These are phyloP conservation scores for Colletotrichum tabaci DNA, from an alignment of 2,329 filamentous ascomycete genomes.

Conservation along the genomic window DNA sequence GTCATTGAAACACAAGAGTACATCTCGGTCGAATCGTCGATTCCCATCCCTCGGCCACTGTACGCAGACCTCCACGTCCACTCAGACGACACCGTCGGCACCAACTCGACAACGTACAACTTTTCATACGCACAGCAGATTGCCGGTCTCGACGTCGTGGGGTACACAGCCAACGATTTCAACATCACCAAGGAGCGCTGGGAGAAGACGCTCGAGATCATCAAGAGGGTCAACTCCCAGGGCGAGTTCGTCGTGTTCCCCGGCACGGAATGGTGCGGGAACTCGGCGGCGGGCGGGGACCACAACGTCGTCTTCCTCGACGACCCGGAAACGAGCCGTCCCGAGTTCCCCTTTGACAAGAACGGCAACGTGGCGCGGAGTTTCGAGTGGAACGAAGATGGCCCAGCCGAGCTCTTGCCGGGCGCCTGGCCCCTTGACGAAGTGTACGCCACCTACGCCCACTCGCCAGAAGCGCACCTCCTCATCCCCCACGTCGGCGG, in stretches of 20 bases:
- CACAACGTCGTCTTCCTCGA: conserved; percentile 55
- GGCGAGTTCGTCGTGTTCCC: conserved; percentile 51
- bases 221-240: conserved; percentile 45
- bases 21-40: conserved; percentile 41
- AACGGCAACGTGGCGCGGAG: conserved; percentile 52
- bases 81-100: conserved; percentile 56
- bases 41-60: conserved; percentile 46
- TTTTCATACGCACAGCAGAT: conserved; percentile 54
- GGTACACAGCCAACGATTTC: conserved; percentile 58
- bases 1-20: conserved; percentile 28
- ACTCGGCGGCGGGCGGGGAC: conserved; percentile 52
- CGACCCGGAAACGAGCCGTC: conserved; percentile 44
- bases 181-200: conserved; percentile 53
- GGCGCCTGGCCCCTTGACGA: conserved; percentile 56
- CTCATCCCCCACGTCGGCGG: conserved; percentile 56
- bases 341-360: conserved; percentile 51
- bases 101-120: conserved; percentile 53
- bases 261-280: conserved; percentile 55
- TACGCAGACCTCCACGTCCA: conserved; percentile 56
- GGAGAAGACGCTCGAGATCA: conserved; percentile 48
- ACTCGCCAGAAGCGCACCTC: conserved; percentile 49
- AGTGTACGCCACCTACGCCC: conserved; percentile 54
- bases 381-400: conserved; percentile 56
- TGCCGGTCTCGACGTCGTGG: conserved; percentile 54
- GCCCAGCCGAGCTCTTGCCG: conserved; percentile 49